phyloP scores from a whole-genome alignment of 2,329 filamentous ascomycete genomes.

The Curvularia spicifera region DNA sequence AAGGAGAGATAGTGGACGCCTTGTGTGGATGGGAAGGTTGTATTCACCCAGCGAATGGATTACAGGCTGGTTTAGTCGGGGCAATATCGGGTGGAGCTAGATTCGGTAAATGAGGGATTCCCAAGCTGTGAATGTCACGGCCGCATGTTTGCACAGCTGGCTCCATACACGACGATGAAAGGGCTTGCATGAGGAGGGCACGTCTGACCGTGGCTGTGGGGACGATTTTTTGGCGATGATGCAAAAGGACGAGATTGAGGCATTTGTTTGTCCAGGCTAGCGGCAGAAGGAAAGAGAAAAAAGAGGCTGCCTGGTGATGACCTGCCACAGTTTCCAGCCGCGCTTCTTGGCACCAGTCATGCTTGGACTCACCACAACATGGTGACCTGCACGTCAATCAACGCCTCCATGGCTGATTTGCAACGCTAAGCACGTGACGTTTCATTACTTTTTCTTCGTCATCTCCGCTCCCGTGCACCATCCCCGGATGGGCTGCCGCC shows the following conservation, averaged over 20 bases:
- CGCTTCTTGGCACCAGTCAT: slow-evolving; percentile 24
- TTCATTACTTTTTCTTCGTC: slow-evolving; percentile 25
- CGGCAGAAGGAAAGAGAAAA: slow-evolving; percentile 10
- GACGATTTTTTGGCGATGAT: slow-evolving; percentile 15
- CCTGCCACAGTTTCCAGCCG: slow-evolving; percentile 22
- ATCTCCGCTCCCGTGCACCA: slow-evolving; percentile 31
- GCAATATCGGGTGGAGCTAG: slow-evolving; percentile 15
- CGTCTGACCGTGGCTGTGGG: slow-evolving; percentile 13
- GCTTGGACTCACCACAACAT: slow-evolving; percentile 13
- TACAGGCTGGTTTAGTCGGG: slow-evolving; percentile 2
- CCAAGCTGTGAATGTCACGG: slow-evolving; percentile 8
- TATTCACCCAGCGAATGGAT: slow-evolving; percentile 17
- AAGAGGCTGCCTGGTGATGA: slow-evolving; percentile 17
- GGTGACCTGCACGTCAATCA: slow-evolving; percentile 21
- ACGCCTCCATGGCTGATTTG: slow-evolving; percentile 25
- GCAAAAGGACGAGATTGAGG: slow-evolving; percentile 24
- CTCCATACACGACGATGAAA: slow-evolving; percentile 9
- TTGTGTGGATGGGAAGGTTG: neutral
- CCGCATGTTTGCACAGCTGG: slow-evolving; percentile 19
- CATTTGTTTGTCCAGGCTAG: slow-evolving; percentile 23
- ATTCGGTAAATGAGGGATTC: slow-evolving; percentile 16
- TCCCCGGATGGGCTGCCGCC: slow-evolving; percentile 26
- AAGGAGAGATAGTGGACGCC: slow-evolving; percentile 1
- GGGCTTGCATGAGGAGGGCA: slow-evolving; percentile 11
- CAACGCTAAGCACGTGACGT: neutral